Base-by-base conservation (phyloP, 129 eudicot genomes). In the Centrapalus pauciflorus region DNA sequence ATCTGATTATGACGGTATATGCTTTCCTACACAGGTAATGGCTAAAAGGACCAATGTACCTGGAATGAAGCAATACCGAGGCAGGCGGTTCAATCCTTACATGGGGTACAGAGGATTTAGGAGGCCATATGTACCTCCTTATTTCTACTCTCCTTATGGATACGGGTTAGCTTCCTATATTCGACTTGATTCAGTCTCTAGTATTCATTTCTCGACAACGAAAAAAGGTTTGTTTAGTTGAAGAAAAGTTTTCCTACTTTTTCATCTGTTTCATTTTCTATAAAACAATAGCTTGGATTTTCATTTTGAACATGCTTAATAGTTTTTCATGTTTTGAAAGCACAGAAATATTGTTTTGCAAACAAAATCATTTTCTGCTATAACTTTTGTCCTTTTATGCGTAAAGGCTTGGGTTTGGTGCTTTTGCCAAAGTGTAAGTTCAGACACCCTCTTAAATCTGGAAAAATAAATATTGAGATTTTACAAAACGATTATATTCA, bases 41-140 rank as follows among this genome's bases (percentile, higher is more conserved):
- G 84, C 89, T 17, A 93, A 93, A 72, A 84, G 98, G 77, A 93
- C 98, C 4, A 93, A 93, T 74, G 88, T 93, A 35, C 98, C 98
- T 64, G 98, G 98, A 50, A 86, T 93, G 96, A 93, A 93, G 75
- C 92, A 83, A 69, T 93, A 10, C 41, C 96, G 96, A 17, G 77
- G 73, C 32, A 76, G 98, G 71, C 92, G 95, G 23, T 89, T 80
- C 41, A 84, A 82, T 62, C 90, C 95, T 4, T 89, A 84, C 78
- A 54, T 70, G 80, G 81, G 85, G 16, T 79, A 63, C 74, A 75
- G 97, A 71, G 76, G 33, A 60, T 72, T 50, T 34, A 80, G 96
- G 71, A 75, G 96, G 84, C 95, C 98, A 28, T 92, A 83, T 59
- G 80, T 74, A 7, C 81, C 96, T 32, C 95, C 96, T 10, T 82